These are phyloP conservation scores for Psidium guajava DNA, from an alignment of 345 rosid genomes.

Conservation along the genomic window DNA sequence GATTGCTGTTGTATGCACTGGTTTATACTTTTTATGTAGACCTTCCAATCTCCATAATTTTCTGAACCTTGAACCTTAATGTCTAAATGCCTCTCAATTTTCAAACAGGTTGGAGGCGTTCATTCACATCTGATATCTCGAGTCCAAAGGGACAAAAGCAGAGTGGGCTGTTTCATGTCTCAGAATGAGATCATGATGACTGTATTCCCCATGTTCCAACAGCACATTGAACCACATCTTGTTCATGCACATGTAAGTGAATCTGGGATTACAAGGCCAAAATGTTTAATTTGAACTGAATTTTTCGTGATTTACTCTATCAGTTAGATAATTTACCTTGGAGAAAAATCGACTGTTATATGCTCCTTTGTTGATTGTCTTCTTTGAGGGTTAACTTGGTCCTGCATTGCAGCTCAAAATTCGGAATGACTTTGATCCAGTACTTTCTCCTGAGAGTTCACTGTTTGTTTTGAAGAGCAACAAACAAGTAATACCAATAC, in stretches of 20 bases:
- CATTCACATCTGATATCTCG: constrained; percentile 97
- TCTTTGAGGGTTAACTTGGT: not conserved
- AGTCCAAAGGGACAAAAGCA: constrained; percentile 98
- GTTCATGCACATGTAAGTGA: constrained; percentile 97
- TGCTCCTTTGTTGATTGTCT: not conserved
- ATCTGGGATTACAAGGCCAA: not conserved
- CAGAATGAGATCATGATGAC: constrained; percentile 98
- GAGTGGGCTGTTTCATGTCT: constrained; percentile 78
- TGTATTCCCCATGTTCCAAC: constrained; percentile 99
- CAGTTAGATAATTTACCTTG: not conserved
- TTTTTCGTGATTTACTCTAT: not conserved
- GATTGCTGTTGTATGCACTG: constrained; percentile 91
- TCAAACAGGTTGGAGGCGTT: constrained; percentile 96
- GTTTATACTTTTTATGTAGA: not conserved
- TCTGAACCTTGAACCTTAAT: not conserved
- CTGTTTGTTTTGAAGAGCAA: constrained; percentile 91
- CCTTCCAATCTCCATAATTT: not conserved
- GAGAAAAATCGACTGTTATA: not conserved
- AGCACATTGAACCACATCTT: constrained; percentile 95
- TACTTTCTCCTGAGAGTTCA: constrained; percentile 98
- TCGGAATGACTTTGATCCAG: constrained; percentile 99
- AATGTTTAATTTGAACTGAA: not conserved
- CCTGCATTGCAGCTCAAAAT: constrained; percentile 69
- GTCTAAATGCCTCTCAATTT: constrained; percentile 3
- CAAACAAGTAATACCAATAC: constrained; percentile 53